Base-by-base conservation (phyloP, 768 basidiomycete species). In the Boletus patriciae region DNA sequence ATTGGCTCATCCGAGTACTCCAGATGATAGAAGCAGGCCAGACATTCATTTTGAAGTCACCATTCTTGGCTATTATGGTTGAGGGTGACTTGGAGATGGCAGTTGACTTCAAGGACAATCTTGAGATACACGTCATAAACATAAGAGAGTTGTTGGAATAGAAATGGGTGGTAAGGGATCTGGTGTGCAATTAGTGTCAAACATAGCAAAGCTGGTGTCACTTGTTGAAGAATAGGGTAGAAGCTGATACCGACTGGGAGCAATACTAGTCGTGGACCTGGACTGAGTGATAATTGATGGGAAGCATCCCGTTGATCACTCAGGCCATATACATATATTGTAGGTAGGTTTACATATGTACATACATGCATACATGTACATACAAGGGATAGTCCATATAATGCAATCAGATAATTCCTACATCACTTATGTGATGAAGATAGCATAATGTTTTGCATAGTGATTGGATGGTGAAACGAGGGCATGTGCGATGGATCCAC, bases 91-190 rank as follows among this genome's bases (percentile, higher is more conserved):
- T 36, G 15, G 16, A 54, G n/a, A 6, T 1, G 18, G 15, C 29
- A 40, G 1, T 62, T 42, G 1, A 65, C 54, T 16, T 18, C 34
- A 29, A 52, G 12, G 4, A 62, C 0, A 11, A 66, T 59, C 4
- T 64, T 50, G 1, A 66, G 36, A 6, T 66, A 66, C 0, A 49
- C 15, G 33, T 66, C 59, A 50, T 42, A 58, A 0, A 42, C 50
- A 0, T 4, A 15, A 0, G 48, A 45, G 2, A 66, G 21, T 33
- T 66, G 65, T 0, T 18, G 5, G 1, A 0, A 19, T 3, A 62
- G 46, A 41, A 60, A 58, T 0, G 50, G 46, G 0, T 21, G 10
- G 37, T 60, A 62, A 4, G 56, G 47, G 1, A 62, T 33, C 61
- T 62, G 10, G 25, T 25, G 25, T 25, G 25, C 25, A 25, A 25